Evolutionary conservation across 116 monocot genomes (phyloP).

Genomic region (Papilionanthe hybrid): DNA sequence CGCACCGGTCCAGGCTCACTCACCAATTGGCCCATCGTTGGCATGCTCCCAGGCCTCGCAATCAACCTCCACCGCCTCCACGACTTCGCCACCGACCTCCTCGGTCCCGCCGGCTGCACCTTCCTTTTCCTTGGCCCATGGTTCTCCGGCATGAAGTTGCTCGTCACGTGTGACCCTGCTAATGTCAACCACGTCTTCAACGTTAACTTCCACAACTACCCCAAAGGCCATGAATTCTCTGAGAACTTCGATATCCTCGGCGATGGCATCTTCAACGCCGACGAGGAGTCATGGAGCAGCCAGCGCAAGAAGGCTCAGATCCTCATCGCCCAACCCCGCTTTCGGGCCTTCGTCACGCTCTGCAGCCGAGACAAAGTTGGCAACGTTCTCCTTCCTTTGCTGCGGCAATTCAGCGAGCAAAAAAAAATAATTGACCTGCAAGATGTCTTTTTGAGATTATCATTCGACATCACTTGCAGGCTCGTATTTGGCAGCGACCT

Average conservation of each 20-base stretch:
- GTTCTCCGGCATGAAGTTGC: conserved; percentile 23
- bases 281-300: conserved; percentile 38
- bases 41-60: conserved; percentile 6
- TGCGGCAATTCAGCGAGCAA: conserved; percentile 7
- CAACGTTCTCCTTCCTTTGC: conserved; percentile 29
- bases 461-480: conserved; percentile 33
- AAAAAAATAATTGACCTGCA: conserved; percentile 21
- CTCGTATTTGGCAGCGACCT: conserved; percentile 46
- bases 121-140: conserved; percentile 41
- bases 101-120: conserved; percentile 13
- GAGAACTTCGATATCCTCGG: conserved; percentile 11
- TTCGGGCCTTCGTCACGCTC: conserved; percentile 19
- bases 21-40: background rate
- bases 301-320: conserved; percentile 40
- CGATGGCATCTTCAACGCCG: conserved; percentile 25
- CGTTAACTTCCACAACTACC: conserved; percentile 26
- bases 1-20: background rate
- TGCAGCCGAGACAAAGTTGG: conserved; percentile 33
- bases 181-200: background rate
- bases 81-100: conserved; percentile 13
- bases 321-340: conserved; percentile 19
- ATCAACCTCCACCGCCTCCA: conserved; percentile 23
- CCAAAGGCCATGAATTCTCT: too few relatives aligned
- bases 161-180: too few relatives aligned
- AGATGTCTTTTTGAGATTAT: conserved; percentile 35